These are phyloP conservation scores for Carex littledalei DNA, from an alignment of 176 grass and related monocot genomes.

Conservation along the genomic window DNA sequence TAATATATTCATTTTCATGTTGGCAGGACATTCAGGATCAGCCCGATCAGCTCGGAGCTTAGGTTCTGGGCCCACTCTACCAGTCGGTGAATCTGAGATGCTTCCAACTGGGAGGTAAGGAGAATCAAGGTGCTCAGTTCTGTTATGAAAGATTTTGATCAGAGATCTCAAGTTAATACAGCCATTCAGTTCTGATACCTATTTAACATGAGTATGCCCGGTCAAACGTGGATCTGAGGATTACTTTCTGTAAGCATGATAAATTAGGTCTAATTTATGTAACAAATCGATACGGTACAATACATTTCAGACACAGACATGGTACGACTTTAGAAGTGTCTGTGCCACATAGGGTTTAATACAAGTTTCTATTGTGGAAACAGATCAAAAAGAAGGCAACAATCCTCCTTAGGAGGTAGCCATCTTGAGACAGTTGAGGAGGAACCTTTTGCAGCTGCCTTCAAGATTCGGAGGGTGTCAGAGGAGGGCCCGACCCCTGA, in stretches of 20 bases:
- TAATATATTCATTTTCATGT: conserved; percentile 9
- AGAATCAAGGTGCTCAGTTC: background rate
- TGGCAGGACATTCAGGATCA: conserved; percentile 48
- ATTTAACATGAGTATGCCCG: background rate
- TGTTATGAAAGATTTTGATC: background rate
- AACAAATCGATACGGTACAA: too few species aligned
- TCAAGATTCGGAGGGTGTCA: conserved; percentile 68
- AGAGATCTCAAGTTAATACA: background rate
- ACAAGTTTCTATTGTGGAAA: background rate
- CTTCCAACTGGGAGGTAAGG: conserved; percentile 45
- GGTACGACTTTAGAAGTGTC: background rate
- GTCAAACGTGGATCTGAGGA: background rate
- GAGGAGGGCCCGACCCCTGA: conserved; percentile 41
- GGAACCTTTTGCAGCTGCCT: conserved; percentile 49
- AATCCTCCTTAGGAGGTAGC: conserved; percentile 52
- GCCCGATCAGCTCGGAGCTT: conserved; percentile 63
- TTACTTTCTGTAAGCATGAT: background rate
- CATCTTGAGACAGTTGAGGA: conserved; percentile 83
- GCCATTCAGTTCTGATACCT: background rate
- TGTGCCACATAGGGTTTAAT: background rate
- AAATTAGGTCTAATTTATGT: background rate
- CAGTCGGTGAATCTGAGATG: conserved; percentile 47
- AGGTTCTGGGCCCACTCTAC: conserved; percentile 40
- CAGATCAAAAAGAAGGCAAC: conserved; percentile 66
- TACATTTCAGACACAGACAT: too few species aligned